Base-by-base conservation (phyloP, 441 rosid genomes). In the Raphanus hybrid region DNA sequence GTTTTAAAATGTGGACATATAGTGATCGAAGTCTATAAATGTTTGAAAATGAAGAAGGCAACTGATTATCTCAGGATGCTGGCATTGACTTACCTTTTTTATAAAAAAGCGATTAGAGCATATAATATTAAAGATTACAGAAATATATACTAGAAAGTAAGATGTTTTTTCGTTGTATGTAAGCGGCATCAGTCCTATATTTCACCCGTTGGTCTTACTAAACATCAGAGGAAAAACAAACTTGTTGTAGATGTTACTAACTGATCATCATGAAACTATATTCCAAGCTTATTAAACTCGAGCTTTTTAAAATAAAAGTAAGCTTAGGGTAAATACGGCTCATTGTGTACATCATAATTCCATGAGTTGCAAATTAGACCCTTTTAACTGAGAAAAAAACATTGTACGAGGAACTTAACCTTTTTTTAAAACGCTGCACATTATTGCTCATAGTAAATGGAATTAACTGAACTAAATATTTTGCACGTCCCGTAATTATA, bases 361-460 rank as follows among this genome's bases (percentile, higher is more conserved):
- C 14, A 73, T 63, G 39, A n/a, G 6, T 73, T 73, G 54, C 27
- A 54, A 10, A 52, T 64, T 29, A 48, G 39, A 20, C 23, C 8
- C 15, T 54, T 23, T 34, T 34, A 39, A 27, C 41, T 8, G 11
- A 35, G 26, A 14, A 14, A 6, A 8, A 37, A 64, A 62, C 60
- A 58, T 27, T 54, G 58, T 54, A 54, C 10, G 23, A 54, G 23
- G 23, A 54, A 16, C 23, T 54, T 54, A 1, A 54, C 23, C 9
- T 15, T 54, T 15, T 54, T 16, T 2, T 7, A 54, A 52, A 15
- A 15, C 4, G 4, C 15, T 4, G 45, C 43, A 71, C 41, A 37
- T 16, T 58, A 11, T 2, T 39, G 15, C 12, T 7, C 14, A 8
- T 16, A 26, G 60, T 7, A 15, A 59, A 32, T 1, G 29, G 15